Percentiles rank a stretch among this genome's conserved stretches.
Evolutionary conservation across 345 rosid genomes (phyloP).

Genomic region (Tarenaya hassleriana): DNA sequence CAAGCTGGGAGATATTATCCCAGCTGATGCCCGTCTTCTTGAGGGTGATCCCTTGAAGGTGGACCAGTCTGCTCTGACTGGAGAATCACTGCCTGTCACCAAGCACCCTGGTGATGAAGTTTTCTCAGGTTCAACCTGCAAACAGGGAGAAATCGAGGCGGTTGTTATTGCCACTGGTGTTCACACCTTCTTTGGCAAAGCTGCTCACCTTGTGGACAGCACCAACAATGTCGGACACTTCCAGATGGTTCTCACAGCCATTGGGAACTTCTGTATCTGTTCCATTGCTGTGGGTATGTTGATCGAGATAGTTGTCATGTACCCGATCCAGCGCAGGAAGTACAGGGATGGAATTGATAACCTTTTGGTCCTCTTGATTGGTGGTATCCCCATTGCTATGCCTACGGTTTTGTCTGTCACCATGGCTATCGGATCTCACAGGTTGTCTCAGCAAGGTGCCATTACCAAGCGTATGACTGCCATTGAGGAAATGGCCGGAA

Average conservation of each 20-base stretch:
- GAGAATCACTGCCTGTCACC: slow-evolving; percentile 89
- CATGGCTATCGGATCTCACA: slow-evolving; percentile 90
- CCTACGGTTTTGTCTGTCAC: slow-evolving; percentile 93
- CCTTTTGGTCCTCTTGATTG: slow-evolving; percentile 73
- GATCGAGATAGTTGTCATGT: slow-evolving; percentile 79
- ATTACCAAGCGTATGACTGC: slow-evolving; percentile 96
- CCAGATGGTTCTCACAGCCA: slow-evolving; percentile 82
- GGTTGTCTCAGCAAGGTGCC: slow-evolving; percentile 78
- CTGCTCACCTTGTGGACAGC: slow-evolving; percentile 83
- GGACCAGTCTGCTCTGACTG: slow-evolving; percentile 86
- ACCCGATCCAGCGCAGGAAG: slow-evolving; percentile 65
- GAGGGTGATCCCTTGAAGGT: slow-evolving; percentile 87
- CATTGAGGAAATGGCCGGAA: slow-evolving; percentile 88
- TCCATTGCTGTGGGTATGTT: slow-evolving; percentile 80
- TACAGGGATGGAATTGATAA: slow-evolving; percentile 88
- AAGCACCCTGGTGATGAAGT: slow-evolving; percentile 78
- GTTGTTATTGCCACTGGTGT: slow-evolving; percentile 90
- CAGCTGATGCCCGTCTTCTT: slow-evolving; percentile 91
- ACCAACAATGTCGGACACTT: slow-evolving; percentile 94
- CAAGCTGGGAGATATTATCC: slow-evolving; percentile 83
- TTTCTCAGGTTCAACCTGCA: slow-evolving; percentile 90
- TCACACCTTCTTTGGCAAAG: slow-evolving; percentile 88
- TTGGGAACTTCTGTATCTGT: slow-evolving; percentile 87
- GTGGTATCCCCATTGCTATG: slow-evolving; percentile 95
- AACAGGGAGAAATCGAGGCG: slow-evolving; percentile 91